These are phyloP conservation scores for Persicaria tinctoria DNA, from an alignment of 148 eudicot genomes.

Conservation along the genomic window DNA sequence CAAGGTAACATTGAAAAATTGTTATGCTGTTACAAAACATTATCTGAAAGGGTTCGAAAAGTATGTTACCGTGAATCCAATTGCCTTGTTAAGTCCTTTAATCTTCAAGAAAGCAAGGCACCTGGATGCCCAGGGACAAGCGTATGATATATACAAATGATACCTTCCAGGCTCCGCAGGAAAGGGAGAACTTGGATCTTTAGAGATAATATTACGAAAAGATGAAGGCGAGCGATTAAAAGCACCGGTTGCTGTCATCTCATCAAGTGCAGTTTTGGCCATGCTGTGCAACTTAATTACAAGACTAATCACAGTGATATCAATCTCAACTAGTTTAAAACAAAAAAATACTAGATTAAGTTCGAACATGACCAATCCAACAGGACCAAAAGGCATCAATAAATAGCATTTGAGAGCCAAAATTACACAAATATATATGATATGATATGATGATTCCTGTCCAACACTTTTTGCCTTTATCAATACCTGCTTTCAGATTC, in stretches of 20 bases:
- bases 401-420: not conserved
- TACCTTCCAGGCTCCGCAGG: conserved; percentile 79
- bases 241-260: conserved; percentile 68
- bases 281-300: conserved; percentile 20
- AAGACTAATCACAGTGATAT: conserved; percentile 19
- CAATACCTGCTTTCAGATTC: not conserved
- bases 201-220: conserved; percentile 63
- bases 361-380: too few species aligned
- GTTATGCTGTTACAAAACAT: not conserved
- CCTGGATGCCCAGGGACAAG: conserved; percentile 93
- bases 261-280: conserved; percentile 70
- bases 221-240: conserved; percentile 61
- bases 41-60: not conserved
- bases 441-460: not conserved
- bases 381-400: too few species aligned
- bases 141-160: conserved; percentile 84
- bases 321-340: not conserved
- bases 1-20: not conserved
- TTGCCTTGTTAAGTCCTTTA: conserved; percentile 78
- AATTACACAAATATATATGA: not conserved
- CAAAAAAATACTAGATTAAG: too few species aligned
- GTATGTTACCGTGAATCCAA: conserved; percentile 55
- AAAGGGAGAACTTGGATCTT: conserved; percentile 61
- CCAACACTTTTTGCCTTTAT: not conserved
- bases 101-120: conserved; percentile 68